Evolutionary conservation across 2,329 filamentous ascomycete species (phyloP).

Genomic region (Alternaria ventricosa): DNA sequence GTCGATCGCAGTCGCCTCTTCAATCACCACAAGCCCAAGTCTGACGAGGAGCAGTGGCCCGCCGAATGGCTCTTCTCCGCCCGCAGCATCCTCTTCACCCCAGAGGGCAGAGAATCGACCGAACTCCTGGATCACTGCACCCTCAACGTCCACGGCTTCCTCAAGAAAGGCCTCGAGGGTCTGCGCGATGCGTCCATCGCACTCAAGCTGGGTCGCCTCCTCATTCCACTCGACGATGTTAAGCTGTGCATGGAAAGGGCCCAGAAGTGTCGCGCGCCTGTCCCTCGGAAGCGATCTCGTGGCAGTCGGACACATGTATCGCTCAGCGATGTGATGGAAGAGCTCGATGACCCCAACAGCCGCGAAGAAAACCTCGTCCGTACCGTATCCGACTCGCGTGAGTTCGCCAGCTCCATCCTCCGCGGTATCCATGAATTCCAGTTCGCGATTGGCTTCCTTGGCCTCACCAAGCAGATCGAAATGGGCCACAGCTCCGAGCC

Average conservation of each 20-base stretch:
- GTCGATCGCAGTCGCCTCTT: conserved; percentile 90
- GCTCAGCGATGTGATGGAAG: conserved; percentile 75
- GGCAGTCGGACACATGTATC: conserved; percentile 62
- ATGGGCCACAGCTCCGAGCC: conserved; percentile 69
- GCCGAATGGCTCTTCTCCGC: conserved; percentile 94
- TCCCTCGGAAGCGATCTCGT: conserved; percentile 23
- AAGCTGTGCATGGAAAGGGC: conserved; percentile 66
- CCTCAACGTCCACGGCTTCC: conserved; percentile 87
- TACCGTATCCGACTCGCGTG: conserved; percentile 88
- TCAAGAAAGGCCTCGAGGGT: conserved; percentile 85
- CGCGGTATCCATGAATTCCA: conserved; percentile 96
- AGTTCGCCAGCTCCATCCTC: conserved; percentile 87
- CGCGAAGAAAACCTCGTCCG: conserved; percentile 74
- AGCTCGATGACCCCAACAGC: conserved; percentile 72
- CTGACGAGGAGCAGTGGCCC: conserved; percentile 68
- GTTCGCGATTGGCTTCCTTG: conserved; percentile 89
- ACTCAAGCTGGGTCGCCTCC: conserved; percentile 87
- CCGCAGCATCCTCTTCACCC: conserved; percentile 86
- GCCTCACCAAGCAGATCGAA: conserved; percentile 80
- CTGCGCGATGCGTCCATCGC: conserved; percentile 89
- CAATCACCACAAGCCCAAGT: conserved; percentile 63
- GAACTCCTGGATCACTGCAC: conserved; percentile 88
- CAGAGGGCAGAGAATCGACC: conserved; percentile 81
- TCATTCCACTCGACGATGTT: conserved; percentile 89
- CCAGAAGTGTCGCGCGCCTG: conserved; percentile 51